Evolutionary conservation across 2,329 filamentous ascomycete genomes (phyloP).

Genomic region (Pseudogymnoascus sp.): DNA sequence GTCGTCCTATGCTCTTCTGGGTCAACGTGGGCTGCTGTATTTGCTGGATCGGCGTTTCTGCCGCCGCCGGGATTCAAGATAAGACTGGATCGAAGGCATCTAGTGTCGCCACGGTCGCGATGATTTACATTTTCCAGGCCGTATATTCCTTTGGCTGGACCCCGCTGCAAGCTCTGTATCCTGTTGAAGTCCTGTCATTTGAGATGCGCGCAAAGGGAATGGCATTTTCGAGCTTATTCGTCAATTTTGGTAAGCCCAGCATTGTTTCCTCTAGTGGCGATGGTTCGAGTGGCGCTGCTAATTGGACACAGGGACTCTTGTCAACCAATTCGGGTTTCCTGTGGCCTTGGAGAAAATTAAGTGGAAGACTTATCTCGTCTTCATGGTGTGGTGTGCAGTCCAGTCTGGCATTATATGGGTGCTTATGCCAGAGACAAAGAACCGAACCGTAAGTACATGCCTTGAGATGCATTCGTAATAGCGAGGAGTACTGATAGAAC

Average conservation of each 20-base stretch:
- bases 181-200: conserved; percentile 47
- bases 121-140: conserved; percentile 43
- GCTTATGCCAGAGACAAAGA: conserved; percentile 44
- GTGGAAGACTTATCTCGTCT: conserved; percentile 50
- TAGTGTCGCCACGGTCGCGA: conserved; percentile 22
- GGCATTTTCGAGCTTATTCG: conserved; percentile 41
- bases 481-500: neutral
- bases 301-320: conserved; percentile 28
- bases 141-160: conserved; percentile 44
- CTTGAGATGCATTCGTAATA: neutral
- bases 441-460: conserved; percentile 31
- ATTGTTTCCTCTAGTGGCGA: neutral
- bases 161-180: conserved; percentile 42
- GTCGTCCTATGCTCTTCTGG: conserved; percentile 49
- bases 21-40: conserved; percentile 43
- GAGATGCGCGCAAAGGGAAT: conserved; percentile 51
- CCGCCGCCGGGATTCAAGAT: conserved; percentile 36
- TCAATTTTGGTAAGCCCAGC: conserved; percentile 35
- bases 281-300: neutral
- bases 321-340: conserved; percentile 41
- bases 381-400: conserved; percentile 39
- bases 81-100: conserved; percentile 28
- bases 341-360: conserved; percentile 43
- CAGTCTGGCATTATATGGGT: conserved; percentile 40
- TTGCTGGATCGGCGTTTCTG: conserved; percentile 47